These are phyloP conservation scores for Brassica balearica DNA, from an alignment of 441 rosid genomes.

Conservation along the genomic window DNA sequence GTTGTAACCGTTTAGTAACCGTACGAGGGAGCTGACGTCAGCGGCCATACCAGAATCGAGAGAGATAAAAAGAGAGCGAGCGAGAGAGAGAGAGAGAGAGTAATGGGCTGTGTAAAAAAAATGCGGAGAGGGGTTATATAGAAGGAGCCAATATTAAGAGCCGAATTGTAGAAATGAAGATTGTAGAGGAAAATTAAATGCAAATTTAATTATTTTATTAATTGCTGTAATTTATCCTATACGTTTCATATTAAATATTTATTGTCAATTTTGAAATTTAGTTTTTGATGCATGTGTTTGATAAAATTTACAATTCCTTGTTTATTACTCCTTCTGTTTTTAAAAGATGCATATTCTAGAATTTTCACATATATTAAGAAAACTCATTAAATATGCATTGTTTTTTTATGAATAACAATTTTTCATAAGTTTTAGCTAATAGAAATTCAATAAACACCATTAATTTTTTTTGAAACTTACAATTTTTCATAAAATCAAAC, in stretches of 20 bases:
- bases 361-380: too few species aligned
- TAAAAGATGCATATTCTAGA: too few species aligned
- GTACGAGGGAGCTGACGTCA: constrained; percentile 63
- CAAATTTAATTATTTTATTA: constrained; percentile 10
- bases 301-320: too few species aligned
- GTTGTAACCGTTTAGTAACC: constrained; percentile 50
- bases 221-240: not conserved
- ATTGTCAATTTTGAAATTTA: not conserved
- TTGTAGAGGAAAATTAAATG: constrained; percentile 10
- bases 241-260: not conserved
- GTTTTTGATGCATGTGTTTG: too few species aligned
- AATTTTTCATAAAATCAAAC: too few species aligned
- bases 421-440: too few species aligned
- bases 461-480: too few species aligned
- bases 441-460: too few species aligned
- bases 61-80: not conserved
- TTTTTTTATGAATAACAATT: too few species aligned
- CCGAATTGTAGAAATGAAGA: not conserved
- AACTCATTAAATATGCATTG: too few species aligned
- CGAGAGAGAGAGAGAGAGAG: constrained; percentile 9
- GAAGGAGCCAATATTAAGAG: constrained; percentile 29
- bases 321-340: too few species aligned
- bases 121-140: constrained; percentile 33
- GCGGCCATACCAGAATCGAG: constrained; percentile 57
- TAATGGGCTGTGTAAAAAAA: not conserved